Evolutionary conservation across 2,329 filamentous ascomycete genomes (phyloP), one percentile per base, ranked within the genome.

Genomic region (Shiraia sp.): DNA sequence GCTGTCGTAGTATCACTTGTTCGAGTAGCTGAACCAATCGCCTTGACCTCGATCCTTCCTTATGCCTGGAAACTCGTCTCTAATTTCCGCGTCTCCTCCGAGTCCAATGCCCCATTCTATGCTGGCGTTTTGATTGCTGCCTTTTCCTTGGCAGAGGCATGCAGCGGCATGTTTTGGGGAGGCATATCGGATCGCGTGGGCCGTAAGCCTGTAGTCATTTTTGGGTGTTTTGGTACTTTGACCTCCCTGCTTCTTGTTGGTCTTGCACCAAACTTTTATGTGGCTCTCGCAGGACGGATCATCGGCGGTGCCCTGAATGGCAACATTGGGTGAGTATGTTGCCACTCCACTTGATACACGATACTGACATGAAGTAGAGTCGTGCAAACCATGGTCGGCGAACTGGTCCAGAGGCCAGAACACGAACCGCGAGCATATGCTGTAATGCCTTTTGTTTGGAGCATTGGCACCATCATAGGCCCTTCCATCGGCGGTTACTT

Each of bases 401-500:
- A 96, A 69, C 70, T 96, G 41, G 87, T 95, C 36, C 87, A 80
- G 24, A 88, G 86, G 43, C 89, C 88, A 10, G 87, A 91, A 59
- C 88, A 95, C 69, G 90, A 95, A 72, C 89, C 88, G 95, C 70
- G 48, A 57, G 89, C 87, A 19, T 96, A 91, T 67, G 84, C 90
- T 2, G 82, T 96, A 31, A 95, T 96, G 89, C 91, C 91, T 1
- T 96, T 96, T 62, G 87, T 96, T 6, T 96, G 91, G 90, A 86
- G 81, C 32, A 85, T 96, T 37, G 91, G 91, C 16, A 95, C 89
- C 8, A 95, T 96, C 51, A 78, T 95, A 38, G 91, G 91, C 34
- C 68, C 91, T 49, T 88, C 87, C 5, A 90, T 96, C 52, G 92
- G 92, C 45, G 92, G 92, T 24, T 82, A 86, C 40, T 90, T 96